Base-by-base conservation (phyloP, 2,329 filamentous ascomycete genomes). In the Diaporthe batatas region DNA sequence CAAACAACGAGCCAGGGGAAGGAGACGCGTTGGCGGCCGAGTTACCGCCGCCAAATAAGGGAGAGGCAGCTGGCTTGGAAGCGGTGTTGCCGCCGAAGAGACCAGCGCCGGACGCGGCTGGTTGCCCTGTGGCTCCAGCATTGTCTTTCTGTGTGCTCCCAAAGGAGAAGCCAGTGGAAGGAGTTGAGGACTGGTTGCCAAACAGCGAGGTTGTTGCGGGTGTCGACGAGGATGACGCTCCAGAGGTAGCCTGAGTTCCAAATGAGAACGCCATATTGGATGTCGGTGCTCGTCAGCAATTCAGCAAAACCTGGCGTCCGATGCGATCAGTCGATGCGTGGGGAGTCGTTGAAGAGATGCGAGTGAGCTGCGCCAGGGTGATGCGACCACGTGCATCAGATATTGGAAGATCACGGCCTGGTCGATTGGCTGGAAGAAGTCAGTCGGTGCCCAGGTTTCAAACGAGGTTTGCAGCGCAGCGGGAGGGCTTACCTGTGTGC, bases 171-270 rank as follows among this genome's bases (percentile, higher is more conserved):
- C 72, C 70, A 47, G 57, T 72, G 54, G 74, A 44, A 10, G 72
- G 68, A 8, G 74, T 59, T 14, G 74, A 69, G 70, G 70, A 67
- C 25, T 65, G 59, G 29, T 51, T 68, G 57, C 84, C 84, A 76
- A 88, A 87, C 11, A 87, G 76, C 7, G 82, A 77, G 64, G 86
- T 82, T 25, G 84, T 82, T 25, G 84, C 79, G 12, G 84, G 80
- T 53, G 81, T 80, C 18, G 83, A 81, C n/a, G 81, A 69, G 75
- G 82, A 83, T 72, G 84, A 82, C 77, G 82, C 79, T 29, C 78
- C 80, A 78, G 67, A 81, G 79, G 80, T 77, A 75, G 73, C 77
- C 74, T 71, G 78, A 76, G 74, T 80, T 54, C 78, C 77, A 68
- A 82, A 82, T 59, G 68, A 69, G 72, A 78, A 77, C 18, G 76